These are phyloP conservation scores for Myxozyma vanderwaltii DNA, from an alignment of 805 yeast species.

Conservation along the genomic window DNA sequence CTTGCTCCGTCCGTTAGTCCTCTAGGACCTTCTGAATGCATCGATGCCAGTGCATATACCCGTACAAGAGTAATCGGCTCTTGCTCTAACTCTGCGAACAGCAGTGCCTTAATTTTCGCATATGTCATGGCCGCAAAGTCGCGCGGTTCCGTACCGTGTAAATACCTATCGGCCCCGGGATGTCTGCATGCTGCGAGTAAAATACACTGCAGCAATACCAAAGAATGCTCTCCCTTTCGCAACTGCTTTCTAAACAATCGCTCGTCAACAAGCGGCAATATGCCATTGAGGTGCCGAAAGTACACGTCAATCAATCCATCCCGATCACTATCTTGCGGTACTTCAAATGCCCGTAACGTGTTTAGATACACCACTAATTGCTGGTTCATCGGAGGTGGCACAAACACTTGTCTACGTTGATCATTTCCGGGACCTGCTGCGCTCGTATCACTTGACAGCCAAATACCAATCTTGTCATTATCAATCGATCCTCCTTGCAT, in stretches of 20 bases:
- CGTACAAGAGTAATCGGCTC: constrained; percentile 45
- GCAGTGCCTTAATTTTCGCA: constrained; percentile 44
- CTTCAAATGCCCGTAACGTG: constrained; percentile 45
- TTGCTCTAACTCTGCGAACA: constrained; percentile 45
- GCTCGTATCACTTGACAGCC: constrained; percentile 26
- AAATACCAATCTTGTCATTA: constrained; percentile 34
- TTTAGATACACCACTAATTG: constrained; percentile 41
- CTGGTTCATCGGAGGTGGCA: constrained; percentile 22
- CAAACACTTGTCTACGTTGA: constrained; percentile 6
- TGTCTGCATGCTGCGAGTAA: constrained; percentile 48
- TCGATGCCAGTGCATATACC: constrained; percentile 43
- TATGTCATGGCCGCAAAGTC: constrained; percentile 40
- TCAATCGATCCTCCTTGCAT: constrained; percentile 33
- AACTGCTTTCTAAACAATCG: constrained; percentile 44
- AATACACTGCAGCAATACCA: constrained; percentile 47
- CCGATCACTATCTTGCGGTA: constrained; percentile 41
- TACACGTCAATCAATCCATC: constrained; percentile 45
- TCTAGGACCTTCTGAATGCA: constrained; percentile 46
- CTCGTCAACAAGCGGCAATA: constrained; percentile 49
- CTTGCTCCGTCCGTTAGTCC: constrained; percentile 33
- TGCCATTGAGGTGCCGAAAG: constrained; percentile 46
- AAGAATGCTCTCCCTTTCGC: constrained; percentile 43
- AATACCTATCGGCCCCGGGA: constrained; percentile 41
- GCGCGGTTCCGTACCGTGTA: constrained; percentile 39
- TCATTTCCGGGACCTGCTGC: constrained; percentile 11